Evolutionary conservation across 345 rosid species (phyloP).

Genomic region (Psidium guajava): DNA sequence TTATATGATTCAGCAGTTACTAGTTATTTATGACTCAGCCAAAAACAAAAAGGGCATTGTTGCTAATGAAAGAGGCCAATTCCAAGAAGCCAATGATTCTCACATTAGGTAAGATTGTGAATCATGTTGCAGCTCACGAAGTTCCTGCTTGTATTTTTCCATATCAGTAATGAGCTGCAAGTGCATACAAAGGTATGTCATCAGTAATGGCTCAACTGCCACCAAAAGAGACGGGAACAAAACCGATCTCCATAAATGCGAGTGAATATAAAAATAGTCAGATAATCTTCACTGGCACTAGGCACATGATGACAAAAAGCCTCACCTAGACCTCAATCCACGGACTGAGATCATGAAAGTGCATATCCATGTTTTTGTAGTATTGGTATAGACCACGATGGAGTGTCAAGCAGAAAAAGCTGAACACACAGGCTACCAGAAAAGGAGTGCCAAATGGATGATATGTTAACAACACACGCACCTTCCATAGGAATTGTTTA

Average conservation of each 20-base stretch:
- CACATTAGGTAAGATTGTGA: conserved; percentile 42
- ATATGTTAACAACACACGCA: background rate
- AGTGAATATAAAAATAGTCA: background rate
- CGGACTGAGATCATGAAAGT: background rate
- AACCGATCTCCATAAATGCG: background rate
- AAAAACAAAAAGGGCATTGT: background rate
- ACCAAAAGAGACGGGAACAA: background rate
- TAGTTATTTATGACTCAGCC: background rate
- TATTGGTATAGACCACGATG: background rate
- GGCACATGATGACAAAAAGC: background rate
- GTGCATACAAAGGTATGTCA: background rate
- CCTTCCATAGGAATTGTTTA: background rate
- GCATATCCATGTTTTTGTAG: background rate
- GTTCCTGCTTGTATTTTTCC: conserved; percentile 74
- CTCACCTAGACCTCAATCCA: background rate
- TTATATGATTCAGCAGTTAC: background rate
- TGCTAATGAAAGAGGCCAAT: background rate
- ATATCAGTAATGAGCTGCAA: conserved; percentile 63
- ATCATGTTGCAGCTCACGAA: conserved; percentile 32
- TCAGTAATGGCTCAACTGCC: background rate
- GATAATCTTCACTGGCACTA: background rate
- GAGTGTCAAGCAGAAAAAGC: background rate
- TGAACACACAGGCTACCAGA: background rate
- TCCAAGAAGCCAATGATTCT: conserved; percentile 6
- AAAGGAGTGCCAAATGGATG: background rate